A percentile compares a stretch with the other conserved stretches of the same genome.
Evolutionary conservation across 768 basidiomycete species (phyloP).

Genomic region (Trametopsis cervina): DNA sequence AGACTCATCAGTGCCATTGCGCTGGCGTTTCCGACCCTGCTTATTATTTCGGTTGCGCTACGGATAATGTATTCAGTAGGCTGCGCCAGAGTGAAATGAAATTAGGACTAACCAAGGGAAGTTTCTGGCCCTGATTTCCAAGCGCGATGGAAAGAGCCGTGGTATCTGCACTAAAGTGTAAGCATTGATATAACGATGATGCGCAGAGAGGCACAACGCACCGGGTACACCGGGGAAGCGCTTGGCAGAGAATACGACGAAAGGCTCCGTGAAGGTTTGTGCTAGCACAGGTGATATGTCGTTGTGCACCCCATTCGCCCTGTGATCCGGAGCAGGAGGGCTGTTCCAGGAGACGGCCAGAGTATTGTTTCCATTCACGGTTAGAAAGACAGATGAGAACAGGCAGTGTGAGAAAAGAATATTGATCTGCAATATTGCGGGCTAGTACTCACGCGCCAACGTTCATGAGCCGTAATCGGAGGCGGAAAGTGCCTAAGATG

Average conservation of each 20-base stretch:
- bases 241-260: conserved; percentile 88
- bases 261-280: conserved; percentile 75
- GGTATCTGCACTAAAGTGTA: conserved; percentile 45
- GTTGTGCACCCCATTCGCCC: conserved; percentile 58
- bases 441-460: conserved; percentile 73
- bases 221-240: conserved; percentile 93
- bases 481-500: conserved; percentile 67
- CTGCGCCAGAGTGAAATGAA: conserved; percentile 18
- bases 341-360: conserved; percentile 28
- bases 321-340: conserved; percentile 65
- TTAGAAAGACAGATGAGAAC: conserved; percentile 4
- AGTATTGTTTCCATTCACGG: conserved; percentile 3
- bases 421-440: conserved; percentile 6
- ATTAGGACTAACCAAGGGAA: conserved; percentile 62
- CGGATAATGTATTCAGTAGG: no score
- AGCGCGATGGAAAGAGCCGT: conserved; percentile 85
- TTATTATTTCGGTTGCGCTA: conserved; percentile 74
- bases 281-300: conserved; percentile 73
- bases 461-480: conserved; percentile 85
- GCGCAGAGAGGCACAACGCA: conserved; percentile 29
- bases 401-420: conserved; percentile 3
- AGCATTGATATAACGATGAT: conserved; percentile 1
- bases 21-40: conserved; percentile 46
- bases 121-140: conserved; percentile 85
- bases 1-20: conserved; percentile 55